Conservation (phyloP, 495 filamentous ascomycete species). For the Peziza echinospora region DNA sequence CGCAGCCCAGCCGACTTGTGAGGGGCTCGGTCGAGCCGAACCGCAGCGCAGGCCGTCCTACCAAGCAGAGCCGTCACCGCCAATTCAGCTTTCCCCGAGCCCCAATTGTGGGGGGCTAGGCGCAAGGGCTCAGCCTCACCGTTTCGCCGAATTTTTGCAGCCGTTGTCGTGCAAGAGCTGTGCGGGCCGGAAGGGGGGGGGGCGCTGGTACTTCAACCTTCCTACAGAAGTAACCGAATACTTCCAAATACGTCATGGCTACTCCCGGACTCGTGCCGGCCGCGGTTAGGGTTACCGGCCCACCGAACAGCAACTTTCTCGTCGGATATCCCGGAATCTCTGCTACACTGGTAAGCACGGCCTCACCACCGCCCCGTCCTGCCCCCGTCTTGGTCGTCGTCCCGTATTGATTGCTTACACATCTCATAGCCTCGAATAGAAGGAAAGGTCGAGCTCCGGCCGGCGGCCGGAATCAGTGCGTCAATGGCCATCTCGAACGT, state of each 20-base stretch:
- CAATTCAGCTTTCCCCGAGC: no score
- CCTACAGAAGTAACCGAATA: background rate
- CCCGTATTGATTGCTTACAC: background rate
- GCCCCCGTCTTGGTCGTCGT: background rate
- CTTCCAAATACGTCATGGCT: background rate
- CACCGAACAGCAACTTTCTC: conserved; percentile 87
- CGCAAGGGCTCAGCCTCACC: background rate
- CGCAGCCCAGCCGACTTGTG: no score
- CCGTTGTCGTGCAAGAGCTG: background rate
- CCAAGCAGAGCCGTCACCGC: no score
- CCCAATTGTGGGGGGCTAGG: background rate
- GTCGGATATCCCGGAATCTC: conserved; percentile 97
- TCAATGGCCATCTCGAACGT: conserved; percentile 84
- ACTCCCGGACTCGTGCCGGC: conserved; percentile 35
- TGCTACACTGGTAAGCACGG: conserved; percentile 71
- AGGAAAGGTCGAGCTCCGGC: conserved; percentile 93
- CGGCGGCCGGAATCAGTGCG: conserved; percentile 56
- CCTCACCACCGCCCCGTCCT: background rate
- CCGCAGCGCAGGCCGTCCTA: no score
- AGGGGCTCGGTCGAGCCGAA: no score
- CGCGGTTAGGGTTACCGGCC: conserved; percentile 90
- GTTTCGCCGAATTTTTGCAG: background rate
- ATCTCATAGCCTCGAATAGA: conserved; percentile 64
- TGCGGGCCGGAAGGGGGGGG: background rate
- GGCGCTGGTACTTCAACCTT: background rate